These are phyloP conservation scores for Senna tora DNA, from an alignment of 306 rosid genomes.

Conservation along the genomic window DNA sequence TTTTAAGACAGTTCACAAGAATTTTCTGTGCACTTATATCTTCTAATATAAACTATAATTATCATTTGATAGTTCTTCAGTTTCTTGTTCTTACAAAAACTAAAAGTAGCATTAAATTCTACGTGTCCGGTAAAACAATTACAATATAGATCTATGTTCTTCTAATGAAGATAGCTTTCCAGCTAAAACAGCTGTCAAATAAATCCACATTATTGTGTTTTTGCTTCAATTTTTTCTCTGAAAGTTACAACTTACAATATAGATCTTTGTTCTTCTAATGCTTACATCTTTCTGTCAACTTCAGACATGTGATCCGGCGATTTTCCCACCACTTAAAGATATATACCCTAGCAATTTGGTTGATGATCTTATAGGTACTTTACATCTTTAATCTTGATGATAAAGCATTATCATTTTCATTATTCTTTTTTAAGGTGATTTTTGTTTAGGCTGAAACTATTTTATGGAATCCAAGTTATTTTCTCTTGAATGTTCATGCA, in stretches of 20 bases:
- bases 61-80: slow-evolving; percentile 25
- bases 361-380: slow-evolving; percentile 83
- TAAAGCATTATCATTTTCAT: slow-evolving; percentile 17
- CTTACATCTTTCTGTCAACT: slow-evolving; percentile 36
- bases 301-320: slow-evolving; percentile 91
- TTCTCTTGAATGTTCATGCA: slow-evolving; percentile 31
- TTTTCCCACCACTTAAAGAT: slow-evolving; percentile 84
- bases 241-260: slow-evolving; percentile 14
- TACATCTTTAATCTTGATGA: slow-evolving; percentile 34
- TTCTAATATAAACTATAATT: slow-evolving; percentile 25
- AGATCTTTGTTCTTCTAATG: slow-evolving; percentile 25
- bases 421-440: slow-evolving; percentile 11
- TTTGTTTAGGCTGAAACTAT: slow-evolving; percentile 33
- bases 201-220: slow-evolving; percentile 29
- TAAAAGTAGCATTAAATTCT: neutral
- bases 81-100: slow-evolving; percentile 31
- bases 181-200: slow-evolving; percentile 19
- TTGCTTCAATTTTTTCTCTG: slow-evolving; percentile 11
- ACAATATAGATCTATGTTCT: too few species aligned
- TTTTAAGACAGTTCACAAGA: neutral
- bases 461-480: slow-evolving; percentile 30
- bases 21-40: slow-evolving; percentile 24
- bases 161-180: slow-evolving; percentile 30
- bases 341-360: slow-evolving; percentile 74
- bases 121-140: too few species aligned